Evolutionary conservation across 2,329 filamentous ascomycete species (phyloP).

Genomic region (Cercospora zeae-maydis): DNA sequence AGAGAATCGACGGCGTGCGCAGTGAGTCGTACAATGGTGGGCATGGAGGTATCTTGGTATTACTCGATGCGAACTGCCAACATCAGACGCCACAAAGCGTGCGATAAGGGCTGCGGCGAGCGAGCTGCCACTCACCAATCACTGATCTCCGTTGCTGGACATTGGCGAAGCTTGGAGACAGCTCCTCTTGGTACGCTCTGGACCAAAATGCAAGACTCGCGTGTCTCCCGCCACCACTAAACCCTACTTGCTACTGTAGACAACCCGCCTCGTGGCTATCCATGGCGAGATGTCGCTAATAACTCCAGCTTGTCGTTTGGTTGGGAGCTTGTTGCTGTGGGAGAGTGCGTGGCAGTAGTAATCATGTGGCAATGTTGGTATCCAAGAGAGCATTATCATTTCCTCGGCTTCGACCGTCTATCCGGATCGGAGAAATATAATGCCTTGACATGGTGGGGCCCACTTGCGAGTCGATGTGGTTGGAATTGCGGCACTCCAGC

Average conservation of each 20-base stretch:
- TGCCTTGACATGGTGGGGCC: background rate
- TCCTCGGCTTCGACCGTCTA: background rate
- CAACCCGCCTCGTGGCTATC: background rate
- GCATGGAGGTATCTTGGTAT: background rate
- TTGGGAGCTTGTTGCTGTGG: background rate
- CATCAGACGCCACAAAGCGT: background rate
- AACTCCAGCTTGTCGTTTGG: background rate
- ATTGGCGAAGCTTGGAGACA: background rate
- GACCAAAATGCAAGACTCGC: background rate
- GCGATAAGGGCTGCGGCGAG: background rate
- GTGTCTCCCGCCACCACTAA: too few species aligned
- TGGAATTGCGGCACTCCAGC: too few species aligned
- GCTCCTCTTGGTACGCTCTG: too few species aligned
- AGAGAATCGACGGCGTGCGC: background rate
- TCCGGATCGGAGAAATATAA: background rate
- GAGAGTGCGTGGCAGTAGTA: too few species aligned
- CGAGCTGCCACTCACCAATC: background rate
- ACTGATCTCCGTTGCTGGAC: too few species aligned
- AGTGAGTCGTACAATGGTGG: background rate
- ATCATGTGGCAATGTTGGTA: too few species aligned
- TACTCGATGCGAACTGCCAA: constrained; percentile 3
- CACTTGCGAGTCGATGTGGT: too few species aligned
- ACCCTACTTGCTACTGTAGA: too few species aligned
- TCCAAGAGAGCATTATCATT: too few species aligned
- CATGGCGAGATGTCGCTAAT: background rate